Conservation (phyloP, 192 early-diverging fungal genomes). For the Nowakowskiella sp. region DNA sequence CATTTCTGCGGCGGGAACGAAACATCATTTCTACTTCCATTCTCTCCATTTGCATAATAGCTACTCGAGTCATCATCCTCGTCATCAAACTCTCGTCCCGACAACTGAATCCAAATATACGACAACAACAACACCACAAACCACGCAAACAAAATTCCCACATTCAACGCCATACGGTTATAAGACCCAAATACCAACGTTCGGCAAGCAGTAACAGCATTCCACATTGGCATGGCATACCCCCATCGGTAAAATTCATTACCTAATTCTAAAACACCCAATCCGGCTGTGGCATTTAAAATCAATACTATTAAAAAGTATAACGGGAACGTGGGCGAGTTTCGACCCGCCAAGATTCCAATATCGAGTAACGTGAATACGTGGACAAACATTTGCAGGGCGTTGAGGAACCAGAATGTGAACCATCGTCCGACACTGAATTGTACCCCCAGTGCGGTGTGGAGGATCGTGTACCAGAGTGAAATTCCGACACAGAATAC, state of each 20-base stretch:
- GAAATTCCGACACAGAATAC: not conserved
- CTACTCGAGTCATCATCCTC: conserved; percentile 1
- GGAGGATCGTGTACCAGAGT: not conserved
- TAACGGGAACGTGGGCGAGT: not conserved
- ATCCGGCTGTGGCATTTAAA: not conserved
- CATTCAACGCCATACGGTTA: not conserved
- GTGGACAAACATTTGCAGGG: conserved; percentile 1
- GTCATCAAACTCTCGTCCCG: not conserved
- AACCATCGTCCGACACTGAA: not conserved
- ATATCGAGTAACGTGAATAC: not conserved
- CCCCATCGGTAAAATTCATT: not conserved
- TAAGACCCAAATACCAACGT: not conserved
- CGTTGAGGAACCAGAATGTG: not conserved
- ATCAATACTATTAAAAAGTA: not conserved
- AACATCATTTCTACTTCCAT: too few relatives aligned
- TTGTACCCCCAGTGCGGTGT: not conserved
- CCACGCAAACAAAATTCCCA: not conserved
- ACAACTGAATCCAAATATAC: not conserved
- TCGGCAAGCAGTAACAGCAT: not conserved
- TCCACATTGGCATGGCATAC: not conserved
- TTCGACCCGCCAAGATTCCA: not conserved
- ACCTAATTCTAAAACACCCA: not conserved
- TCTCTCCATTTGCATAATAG: too few relatives aligned
- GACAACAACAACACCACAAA: not conserved
- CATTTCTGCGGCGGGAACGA: too few relatives aligned